Evolutionary conservation across 139 green algal genomes (phyloP).

Genomic region (Diplosphaera chodatii): DNA sequence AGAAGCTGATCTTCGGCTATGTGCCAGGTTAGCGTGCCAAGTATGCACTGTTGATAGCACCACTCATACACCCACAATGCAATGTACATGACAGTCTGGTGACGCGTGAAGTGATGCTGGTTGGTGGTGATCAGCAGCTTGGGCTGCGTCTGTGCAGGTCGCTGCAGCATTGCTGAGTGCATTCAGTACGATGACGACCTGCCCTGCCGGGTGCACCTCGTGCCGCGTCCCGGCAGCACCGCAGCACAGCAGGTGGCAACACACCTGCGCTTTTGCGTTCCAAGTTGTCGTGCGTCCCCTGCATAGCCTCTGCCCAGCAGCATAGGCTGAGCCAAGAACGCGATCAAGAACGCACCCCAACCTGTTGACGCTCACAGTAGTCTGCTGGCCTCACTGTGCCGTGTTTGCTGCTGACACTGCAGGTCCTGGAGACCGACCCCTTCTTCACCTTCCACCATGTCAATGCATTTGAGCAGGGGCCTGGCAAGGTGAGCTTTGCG

Average conservation of each 20-base stretch:
- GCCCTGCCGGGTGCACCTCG: constrained; percentile 31
- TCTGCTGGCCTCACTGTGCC: too few relatives aligned
- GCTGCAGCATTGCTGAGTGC: constrained; percentile 45
- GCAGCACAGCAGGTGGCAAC: not conserved
- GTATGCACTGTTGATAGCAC: too few relatives aligned
- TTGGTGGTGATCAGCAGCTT: too few relatives aligned
- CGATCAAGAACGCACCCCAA: too few relatives aligned
- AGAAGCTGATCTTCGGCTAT: constrained; percentile 34
- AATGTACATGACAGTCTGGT: too few relatives aligned
- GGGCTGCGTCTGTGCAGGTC: too few relatives aligned
- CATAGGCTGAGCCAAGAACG: too few relatives aligned
- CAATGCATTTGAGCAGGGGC: constrained; percentile 19
- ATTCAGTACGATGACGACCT: constrained; percentile 18
- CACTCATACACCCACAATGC: too few relatives aligned
- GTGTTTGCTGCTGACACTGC: not conserved
- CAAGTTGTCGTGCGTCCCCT: too few relatives aligned
- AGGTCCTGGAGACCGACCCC: not conserved
- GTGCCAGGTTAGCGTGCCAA: constrained; percentile 17
- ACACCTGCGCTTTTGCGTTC: not conserved
- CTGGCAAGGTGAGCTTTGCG: not conserved
- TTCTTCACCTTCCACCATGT: constrained; percentile 23
- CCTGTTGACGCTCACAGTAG: too few relatives aligned
- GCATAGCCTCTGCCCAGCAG: too few relatives aligned
- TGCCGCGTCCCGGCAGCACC: constrained; percentile 23
- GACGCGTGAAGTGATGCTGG: too few relatives aligned